phyloP scores from a whole-genome alignment of 352 stramenopile genomes.

The Thalassiosira pacifica region DNA sequence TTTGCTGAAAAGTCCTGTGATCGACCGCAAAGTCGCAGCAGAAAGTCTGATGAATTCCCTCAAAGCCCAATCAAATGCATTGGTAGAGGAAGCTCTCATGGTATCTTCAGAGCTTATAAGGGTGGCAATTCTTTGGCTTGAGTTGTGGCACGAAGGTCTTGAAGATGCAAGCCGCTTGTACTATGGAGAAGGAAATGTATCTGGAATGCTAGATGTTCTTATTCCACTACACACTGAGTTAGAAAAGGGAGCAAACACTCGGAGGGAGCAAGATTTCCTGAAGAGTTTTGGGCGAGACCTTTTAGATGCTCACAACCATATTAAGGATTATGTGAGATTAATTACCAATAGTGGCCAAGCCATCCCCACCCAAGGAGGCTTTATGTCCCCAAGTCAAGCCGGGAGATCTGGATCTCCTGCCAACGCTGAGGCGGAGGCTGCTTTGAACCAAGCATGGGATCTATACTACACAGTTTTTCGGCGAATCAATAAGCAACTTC shows the following conservation, averaged over 20 bases:
- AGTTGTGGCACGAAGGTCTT: slow-evolving; percentile 98
- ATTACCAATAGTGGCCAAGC: slow-evolving; percentile 72
- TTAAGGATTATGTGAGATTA: slow-evolving; percentile 86
- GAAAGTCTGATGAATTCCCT: slow-evolving; percentile 96
- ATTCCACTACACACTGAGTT: slow-evolving; percentile 93
- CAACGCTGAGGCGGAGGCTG: slow-evolving; percentile 79
- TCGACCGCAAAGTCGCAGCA: slow-evolving; percentile 92
- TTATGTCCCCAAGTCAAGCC: slow-evolving; percentile 63
- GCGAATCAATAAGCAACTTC: slow-evolving; percentile 92
- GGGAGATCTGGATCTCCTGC: slow-evolving; percentile 54
- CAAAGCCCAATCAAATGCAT: slow-evolving; percentile 91
- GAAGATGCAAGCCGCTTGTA: slow-evolving; percentile 96
- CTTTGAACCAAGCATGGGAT: slow-evolving; percentile 97
- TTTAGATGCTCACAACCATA: slow-evolving; percentile 86
- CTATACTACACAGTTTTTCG: slow-evolving; percentile 98
- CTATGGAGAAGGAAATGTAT: slow-evolving; percentile 97
- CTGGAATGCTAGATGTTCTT: slow-evolving; percentile 95
- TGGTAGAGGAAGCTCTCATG: slow-evolving; percentile 97
- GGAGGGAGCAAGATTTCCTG: slow-evolving; percentile 81
- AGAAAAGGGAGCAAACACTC: slow-evolving; percentile 86
- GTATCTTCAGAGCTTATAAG: slow-evolving; percentile 98
- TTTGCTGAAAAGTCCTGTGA: slow-evolving; percentile 94
- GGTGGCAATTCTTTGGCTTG: slow-evolving; percentile 98
- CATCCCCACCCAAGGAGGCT: slow-evolving; percentile 78
- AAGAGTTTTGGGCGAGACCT: slow-evolving; percentile 92